These are phyloP conservation scores for Apodospora peruviana DNA, from an alignment of 495 filamentous ascomycete species.

Conservation along the genomic window DNA sequence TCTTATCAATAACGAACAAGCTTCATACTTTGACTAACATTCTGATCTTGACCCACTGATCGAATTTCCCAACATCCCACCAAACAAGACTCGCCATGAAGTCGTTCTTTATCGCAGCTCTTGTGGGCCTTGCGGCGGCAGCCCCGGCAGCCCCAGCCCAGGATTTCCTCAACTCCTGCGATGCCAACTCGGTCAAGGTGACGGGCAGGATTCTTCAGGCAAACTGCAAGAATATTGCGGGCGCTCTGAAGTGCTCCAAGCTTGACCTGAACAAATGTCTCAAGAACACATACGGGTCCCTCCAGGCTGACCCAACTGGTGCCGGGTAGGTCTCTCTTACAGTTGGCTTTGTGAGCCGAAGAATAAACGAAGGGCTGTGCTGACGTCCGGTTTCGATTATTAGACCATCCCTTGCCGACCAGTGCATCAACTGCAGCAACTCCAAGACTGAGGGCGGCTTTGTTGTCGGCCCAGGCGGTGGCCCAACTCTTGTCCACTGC, in stretches of 20 bases:
- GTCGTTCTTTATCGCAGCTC: background rate
- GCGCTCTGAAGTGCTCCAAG: conserved; percentile 13
- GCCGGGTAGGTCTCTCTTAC: conserved; percentile 8
- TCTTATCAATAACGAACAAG: no score
- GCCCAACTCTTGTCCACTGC: conserved; percentile 16
- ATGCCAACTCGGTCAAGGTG: conserved; percentile 13
- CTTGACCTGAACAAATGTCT: conserved; percentile 21
- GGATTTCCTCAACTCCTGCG: conserved; percentile 17
- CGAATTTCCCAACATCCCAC: no score
- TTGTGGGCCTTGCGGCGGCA: background rate
- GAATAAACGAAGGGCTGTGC: background rate
- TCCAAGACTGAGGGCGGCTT: conserved; percentile 5
- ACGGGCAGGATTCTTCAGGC: conserved; percentile 16
- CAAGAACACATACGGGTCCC: conserved; percentile 17
- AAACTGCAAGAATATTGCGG: conserved; percentile 18
- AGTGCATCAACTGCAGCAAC: conserved; percentile 22
- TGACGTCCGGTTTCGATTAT: background rate
- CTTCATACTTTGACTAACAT: no score
- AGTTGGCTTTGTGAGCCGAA: background rate
- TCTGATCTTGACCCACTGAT: no score
- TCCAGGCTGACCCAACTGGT: conserved; percentile 13
- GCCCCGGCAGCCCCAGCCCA: conserved; percentile 1
- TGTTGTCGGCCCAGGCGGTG: background rate
- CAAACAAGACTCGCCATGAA: background rate
- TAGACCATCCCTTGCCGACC: conserved; percentile 15